Base-by-base conservation (phyloP, 2,329 filamentous ascomycete species). In the Emergomyces africanus region DNA sequence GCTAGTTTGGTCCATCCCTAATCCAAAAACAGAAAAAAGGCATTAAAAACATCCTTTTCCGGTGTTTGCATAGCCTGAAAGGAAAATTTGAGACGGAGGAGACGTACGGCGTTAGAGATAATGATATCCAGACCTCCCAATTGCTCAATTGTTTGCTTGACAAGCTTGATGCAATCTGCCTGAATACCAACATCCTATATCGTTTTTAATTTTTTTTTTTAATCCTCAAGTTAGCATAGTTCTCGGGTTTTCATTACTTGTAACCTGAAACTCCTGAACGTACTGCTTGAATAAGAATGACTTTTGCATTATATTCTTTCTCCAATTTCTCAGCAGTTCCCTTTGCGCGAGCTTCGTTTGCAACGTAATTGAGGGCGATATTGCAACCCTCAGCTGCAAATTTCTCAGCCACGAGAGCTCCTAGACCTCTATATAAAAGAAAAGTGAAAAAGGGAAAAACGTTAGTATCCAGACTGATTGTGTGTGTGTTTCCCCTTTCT, bases 61-160 rank as follows among this genome's bases (percentile, higher is more conserved):
- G 20, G 5, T 44, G 54, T 51, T n/a, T 28, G 14, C 23, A 28
- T 23, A 58, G 58, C 59, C 18, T 14, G 18, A 41, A 30, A 49
- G 48, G n/a, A 9, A n/a, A 30, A 20, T n/a, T 48, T 6, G 35
- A n/a, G 56, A 23, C 14, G 53, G 46, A 8, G 48, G 42, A 41
- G 48, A 61, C 77, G 53, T 66, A 83, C 81, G 20, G 86, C 87
- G 70, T 94, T 94, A 2, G 86, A 87, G 66, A 92, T 82, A 51
- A 94, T 77, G 46, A 90, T 79, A 72, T 94, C 88, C n/a, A 94
- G 71, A 1, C 85, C 83, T 4, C 85, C 87, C 63, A 89, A 77
- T n/a, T 71, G 72, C 30, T 78, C 72, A 54, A 85, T 77, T 1
- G 83, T 80, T 50, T 85, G 78, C 20, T 79, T 72, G 0, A 91